Evolutionary conservation across 441 rosid species (phyloP), one percentile per base, ranked within the genome.

Genomic region (Brassica balearica): DNA sequence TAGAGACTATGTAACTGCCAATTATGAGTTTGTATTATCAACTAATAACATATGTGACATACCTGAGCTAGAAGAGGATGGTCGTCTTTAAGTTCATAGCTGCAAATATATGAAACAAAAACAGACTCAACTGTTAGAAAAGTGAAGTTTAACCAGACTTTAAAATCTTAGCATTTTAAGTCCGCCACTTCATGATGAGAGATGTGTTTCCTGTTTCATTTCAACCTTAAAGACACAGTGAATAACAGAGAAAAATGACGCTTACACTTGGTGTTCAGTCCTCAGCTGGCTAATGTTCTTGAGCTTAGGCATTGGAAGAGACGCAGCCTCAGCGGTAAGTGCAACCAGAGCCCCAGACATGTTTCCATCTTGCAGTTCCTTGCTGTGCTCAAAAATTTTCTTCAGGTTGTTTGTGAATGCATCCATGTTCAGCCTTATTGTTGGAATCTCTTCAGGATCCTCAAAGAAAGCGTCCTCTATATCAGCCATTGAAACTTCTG

Each of bases 241-340:
- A 46, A 67, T 3, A 68, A 34, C 43, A 41, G 34, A 69, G 43
- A 58, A 70, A 70, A 76, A 46, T 59, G 68, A 23, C 66, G 84
- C 91, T 63, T 88, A 88, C 93, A 89, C 93, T 82, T 80, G 81
- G 78, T 89, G 93, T 73, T 89, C 93, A 41, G 93, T 89, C 86
- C 84, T 86, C 83, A 89, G 83, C 70, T 83, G 89, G 62, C 85
- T 86, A 63, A 87, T 83, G 79, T 83, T 84, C 78, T 89, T 89
- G 19, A 87, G 93, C 74, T 80, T 86, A 56, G 90, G 87, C 62
- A 69, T 78, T 46, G 93, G 93, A 77, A 89, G 73, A 43, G 91
- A 88, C 69, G 93, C 90, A 74, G 87, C 88, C 80, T 88, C 88
- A 51, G 87, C 88, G 9, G 90, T 85, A 48, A 89, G 82, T 22